Percentiles rank a stretch among this genome's conserved stretches.
phyloP scores from a whole-genome alignment of 148 eudicot genomes.

The Rhododendron ferrugineum region DNA sequence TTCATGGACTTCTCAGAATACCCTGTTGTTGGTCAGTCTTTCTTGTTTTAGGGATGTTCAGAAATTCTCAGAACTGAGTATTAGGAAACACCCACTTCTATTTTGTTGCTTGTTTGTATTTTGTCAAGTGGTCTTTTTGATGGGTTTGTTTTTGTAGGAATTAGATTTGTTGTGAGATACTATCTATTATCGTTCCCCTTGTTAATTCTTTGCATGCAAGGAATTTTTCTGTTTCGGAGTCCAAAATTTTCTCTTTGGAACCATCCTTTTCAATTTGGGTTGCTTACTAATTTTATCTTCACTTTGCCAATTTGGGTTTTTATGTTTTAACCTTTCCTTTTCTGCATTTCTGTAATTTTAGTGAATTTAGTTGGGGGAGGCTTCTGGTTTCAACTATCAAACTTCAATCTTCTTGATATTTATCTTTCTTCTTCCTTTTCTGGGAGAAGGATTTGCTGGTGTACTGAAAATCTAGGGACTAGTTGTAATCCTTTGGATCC shows the following conservation, averaged over 20 bases:
- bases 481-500: background rate
- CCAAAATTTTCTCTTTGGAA: background rate
- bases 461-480: background rate
- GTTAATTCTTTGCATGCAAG: background rate
- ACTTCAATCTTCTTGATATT: background rate
- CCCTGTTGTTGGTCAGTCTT: conserved; percentile 22
- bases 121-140: background rate
- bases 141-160: background rate
- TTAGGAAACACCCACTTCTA: conserved; percentile 7
- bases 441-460: background rate
- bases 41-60: conserved; percentile 8
- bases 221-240: background rate
- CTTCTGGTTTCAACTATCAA: background rate
- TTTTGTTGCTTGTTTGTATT: background rate
- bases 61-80: conserved; percentile 15
- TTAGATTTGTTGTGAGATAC: background rate
- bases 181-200: background rate
- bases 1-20: conserved; percentile 12
- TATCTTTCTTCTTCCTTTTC: background rate
- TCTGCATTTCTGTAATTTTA: background rate
- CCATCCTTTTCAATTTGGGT: background rate
- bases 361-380: background rate
- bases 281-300: background rate
- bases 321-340: background rate
- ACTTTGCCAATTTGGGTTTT: background rate